Conservation (phyloP, 345 rosid genomes). For the Linum tenue region DNA sequence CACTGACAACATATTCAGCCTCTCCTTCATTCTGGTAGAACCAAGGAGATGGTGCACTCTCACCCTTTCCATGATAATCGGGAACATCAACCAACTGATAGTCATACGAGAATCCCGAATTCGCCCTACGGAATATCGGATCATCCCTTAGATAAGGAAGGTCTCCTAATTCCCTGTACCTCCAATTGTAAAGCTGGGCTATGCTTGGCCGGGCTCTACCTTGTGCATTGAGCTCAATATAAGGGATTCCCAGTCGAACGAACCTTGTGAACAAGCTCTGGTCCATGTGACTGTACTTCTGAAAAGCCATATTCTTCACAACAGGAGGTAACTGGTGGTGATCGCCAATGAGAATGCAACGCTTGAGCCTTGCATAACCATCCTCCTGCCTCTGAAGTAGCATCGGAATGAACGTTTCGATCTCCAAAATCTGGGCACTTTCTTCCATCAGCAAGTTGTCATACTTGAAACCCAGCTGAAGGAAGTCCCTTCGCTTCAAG, state of each 20-base stretch:
- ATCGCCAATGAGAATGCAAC: slow-evolving; percentile 96
- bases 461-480: slow-evolving; percentile 92
- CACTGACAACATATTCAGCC: slow-evolving; percentile 94
- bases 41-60: slow-evolving; percentile 96
- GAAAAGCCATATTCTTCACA: slow-evolving; percentile 99
- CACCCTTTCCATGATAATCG: slow-evolving; percentile 85
- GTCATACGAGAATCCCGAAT: slow-evolving; percentile 88
- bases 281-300: slow-evolving; percentile 99
- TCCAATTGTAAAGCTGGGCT: slow-evolving; percentile 92
- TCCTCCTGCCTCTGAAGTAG: slow-evolving; percentile 98
- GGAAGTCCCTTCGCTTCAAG: slow-evolving; percentile 92
- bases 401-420: slow-evolving; percentile 99
- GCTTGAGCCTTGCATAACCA: slow-evolving; percentile 93
- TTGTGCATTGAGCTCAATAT: slow-evolving; percentile 98
- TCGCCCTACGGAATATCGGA: slow-evolving; percentile 62
- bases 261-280: slow-evolving; percentile 98
- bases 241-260: slow-evolving; percentile 94
- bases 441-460: slow-evolving; percentile 99
- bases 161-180: slow-evolving; percentile 94
- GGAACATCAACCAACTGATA: slow-evolving; percentile 89
- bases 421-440: slow-evolving; percentile 97
- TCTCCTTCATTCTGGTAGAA: slow-evolving; percentile 98
- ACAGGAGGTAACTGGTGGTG: slow-evolving; percentile 99
- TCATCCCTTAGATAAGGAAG: slow-evolving; percentile 71
- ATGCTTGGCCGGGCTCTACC: slow-evolving; percentile 98